Percentiles rank a stretch among this genome's conserved stretches.
These are phyloP conservation scores for Globisporangium uncinulatum DNA, from an alignment of 352 stramenopile species.

Conservation along the genomic window DNA sequence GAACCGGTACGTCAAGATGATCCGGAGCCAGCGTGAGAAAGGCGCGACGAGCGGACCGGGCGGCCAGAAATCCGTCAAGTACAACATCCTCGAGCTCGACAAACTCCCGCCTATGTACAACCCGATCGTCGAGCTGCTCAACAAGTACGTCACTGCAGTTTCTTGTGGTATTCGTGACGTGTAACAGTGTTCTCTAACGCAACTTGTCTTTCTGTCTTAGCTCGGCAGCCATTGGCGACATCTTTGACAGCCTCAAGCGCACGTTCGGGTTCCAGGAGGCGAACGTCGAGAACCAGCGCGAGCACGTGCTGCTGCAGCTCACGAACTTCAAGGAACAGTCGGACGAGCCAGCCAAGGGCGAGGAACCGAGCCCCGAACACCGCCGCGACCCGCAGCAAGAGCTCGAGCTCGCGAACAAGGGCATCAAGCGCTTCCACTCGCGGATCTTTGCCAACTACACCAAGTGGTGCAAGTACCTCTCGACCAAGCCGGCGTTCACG, in stretches of 20 bases:
- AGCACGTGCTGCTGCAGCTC: constrained; percentile 73
- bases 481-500: constrained; percentile 69
- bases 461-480: constrained; percentile 88
- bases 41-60: constrained; percentile 20
- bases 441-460: constrained; percentile 82
- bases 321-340: constrained; percentile 81
- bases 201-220: constrained; percentile 8
- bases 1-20: constrained; percentile 86
- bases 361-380: constrained; percentile 32
- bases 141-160: constrained; percentile 28
- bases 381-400: constrained; percentile 65
- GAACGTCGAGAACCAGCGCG: constrained; percentile 74
- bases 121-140: constrained; percentile 43
- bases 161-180: constrained; percentile 1
- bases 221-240: constrained; percentile 36
- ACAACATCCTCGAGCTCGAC: constrained; percentile 73
- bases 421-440: constrained; percentile 68
- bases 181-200: constrained; percentile 5
- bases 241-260: constrained; percentile 90
- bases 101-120: constrained; percentile 65
- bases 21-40: constrained; percentile 71
- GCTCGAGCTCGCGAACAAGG: constrained; percentile 66
- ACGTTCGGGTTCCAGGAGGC: constrained; percentile 95
- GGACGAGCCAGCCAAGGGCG: constrained; percentile 35
- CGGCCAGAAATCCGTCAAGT: constrained; percentile 36